A percentile compares a stretch with the other conserved stretches of the same genome.
These are phyloP conservation scores for Chamaenerion angustifolium DNA, from an alignment of 345 rosid species.

Conservation along the genomic window DNA sequence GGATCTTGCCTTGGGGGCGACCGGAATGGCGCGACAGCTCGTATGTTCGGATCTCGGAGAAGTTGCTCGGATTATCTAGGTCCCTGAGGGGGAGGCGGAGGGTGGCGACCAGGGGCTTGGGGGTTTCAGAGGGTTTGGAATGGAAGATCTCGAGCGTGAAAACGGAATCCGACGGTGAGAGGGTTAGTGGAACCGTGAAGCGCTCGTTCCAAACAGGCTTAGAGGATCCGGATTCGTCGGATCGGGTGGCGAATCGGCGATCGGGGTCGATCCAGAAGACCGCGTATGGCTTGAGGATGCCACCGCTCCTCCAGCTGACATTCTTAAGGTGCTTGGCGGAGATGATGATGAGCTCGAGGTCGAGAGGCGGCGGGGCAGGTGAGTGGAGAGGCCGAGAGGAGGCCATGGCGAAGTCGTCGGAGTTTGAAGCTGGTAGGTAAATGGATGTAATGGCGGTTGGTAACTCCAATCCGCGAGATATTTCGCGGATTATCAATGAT, in stretches of 20 bases:
- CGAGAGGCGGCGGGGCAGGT: conserved; percentile 18
- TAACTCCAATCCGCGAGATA: too few species aligned
- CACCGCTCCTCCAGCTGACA: conserved; percentile 37
- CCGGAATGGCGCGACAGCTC: conserved; percentile 39
- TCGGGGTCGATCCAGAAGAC: conserved; percentile 37
- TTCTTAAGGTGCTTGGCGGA: conserved; percentile 54
- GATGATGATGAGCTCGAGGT: conserved; percentile 31
- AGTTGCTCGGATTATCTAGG: conserved; percentile 14
- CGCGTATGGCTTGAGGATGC: conserved; percentile 35
- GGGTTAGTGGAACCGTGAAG: conserved; percentile 8
- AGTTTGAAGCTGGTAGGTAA: too few species aligned
- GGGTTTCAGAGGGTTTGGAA: conserved; percentile 36
- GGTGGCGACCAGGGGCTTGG: conserved; percentile 40
- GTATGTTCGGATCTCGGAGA: conserved; percentile 9
- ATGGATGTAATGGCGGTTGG: too few species aligned
- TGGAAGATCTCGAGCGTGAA: conserved; percentile 46
- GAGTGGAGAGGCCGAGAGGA: not conserved
- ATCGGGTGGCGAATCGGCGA: conserved; percentile 27
- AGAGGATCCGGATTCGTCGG: conserved; percentile 18
- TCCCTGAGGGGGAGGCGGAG: conserved; percentile 23
- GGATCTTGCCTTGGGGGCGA: conserved; percentile 48
- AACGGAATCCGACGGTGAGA: conserved; percentile 12
- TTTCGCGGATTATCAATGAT: too few species aligned
- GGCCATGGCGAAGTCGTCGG: too few species aligned
- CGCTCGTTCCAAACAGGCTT: conserved; percentile 19